Base-by-base conservation (phyloP, 306 rosid species). In the Sesbania bispinosa region DNA sequence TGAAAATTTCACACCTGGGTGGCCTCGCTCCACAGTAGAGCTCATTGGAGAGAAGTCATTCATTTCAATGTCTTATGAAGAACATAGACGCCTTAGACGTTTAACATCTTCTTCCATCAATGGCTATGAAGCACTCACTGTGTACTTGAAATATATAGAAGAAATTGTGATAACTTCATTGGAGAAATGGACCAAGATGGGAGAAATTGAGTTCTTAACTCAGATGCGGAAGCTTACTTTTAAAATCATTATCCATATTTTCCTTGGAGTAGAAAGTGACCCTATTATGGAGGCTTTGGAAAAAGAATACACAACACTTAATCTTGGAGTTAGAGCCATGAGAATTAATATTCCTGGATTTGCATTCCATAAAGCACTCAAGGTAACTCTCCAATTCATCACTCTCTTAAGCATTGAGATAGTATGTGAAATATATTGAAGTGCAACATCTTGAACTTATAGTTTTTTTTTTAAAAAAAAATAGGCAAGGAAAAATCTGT, bases 321-420 rank as follows among this genome's bases (percentile, higher is more conserved):
- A 91, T 36, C 77, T 70, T 55, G 96, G 96, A 14, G 80, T 91
- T 18, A 82, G 97, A 77, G 90, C 97, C 32, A 83, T 91, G 97
- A 80, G 83, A 3, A 83, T 91, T 53, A 83, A 91, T 58, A 0
- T 91, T 59, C 97, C 96, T 0, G 97, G 97, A 47, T 91, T 88
- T 38, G 96, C 96, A 3, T 91, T 83, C 62, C 79, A 87, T 51
- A 82, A 52, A 19, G 92, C 97, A 4, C 76, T 80, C 41, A 91
- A 88, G 89, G 97, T 86, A 39, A 30, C 16, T 32, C 26, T 32
- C 6, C 10, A 10, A 7, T n/a, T n/a, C 29, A 30, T 24, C 14
- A 13, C 62, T 54, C 62, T 26, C 10, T 27, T 26, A 4, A 26
- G 4, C n/a, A n/a, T n/a, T n/a, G n/a, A n/a, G n/a, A n/a, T n/a